A percentile compares a stretch with the other conserved stretches of the same genome.
These are phyloP conservation scores for Dactylonectria estremocensis DNA, from an alignment of 2,329 filamentous ascomycete species.

Conservation along the genomic window DNA sequence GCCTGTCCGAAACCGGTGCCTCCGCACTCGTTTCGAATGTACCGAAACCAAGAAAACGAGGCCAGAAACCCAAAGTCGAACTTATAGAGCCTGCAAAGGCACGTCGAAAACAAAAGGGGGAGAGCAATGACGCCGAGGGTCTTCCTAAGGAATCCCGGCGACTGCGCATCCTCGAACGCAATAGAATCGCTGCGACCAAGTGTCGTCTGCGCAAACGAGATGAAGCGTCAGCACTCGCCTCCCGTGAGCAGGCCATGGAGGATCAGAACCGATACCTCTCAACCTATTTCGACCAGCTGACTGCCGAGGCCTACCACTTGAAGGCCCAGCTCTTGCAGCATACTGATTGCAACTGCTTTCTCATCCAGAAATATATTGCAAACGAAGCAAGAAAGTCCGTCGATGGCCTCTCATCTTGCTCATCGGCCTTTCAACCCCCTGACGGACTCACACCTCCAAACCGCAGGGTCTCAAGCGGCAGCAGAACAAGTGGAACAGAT, in stretches of 20 bases:
- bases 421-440: conserved; percentile 35
- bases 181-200: conserved; percentile 51
- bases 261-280: too few relatives aligned
- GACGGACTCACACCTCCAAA: conserved; percentile 35
- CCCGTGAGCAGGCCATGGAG: too few relatives aligned
- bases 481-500: conserved; percentile 44
- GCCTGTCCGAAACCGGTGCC: conserved; percentile 19
- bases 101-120: conserved; percentile 26
- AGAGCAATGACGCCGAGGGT: conserved; percentile 39
- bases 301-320: too few relatives aligned
- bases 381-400: conserved; percentile 51
- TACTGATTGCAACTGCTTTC: too few relatives aligned
- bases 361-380: conserved; percentile 52
- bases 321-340: too few relatives aligned
- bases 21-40: conserved; percentile 6
- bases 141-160: conserved; percentile 44
- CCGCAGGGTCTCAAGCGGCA: conserved; percentile 41
- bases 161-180: conserved; percentile 50
- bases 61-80: conserved; percentile 44
- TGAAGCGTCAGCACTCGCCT: too few relatives aligned
- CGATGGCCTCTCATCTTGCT: conserved; percentile 39
- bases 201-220: too few relatives aligned
- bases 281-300: too few relatives aligned
- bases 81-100: conserved; percentile 29
- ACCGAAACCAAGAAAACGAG: conserved; percentile 44